Conservation (phyloP, 129 eudicot species). For the Escallonia rubra region DNA sequence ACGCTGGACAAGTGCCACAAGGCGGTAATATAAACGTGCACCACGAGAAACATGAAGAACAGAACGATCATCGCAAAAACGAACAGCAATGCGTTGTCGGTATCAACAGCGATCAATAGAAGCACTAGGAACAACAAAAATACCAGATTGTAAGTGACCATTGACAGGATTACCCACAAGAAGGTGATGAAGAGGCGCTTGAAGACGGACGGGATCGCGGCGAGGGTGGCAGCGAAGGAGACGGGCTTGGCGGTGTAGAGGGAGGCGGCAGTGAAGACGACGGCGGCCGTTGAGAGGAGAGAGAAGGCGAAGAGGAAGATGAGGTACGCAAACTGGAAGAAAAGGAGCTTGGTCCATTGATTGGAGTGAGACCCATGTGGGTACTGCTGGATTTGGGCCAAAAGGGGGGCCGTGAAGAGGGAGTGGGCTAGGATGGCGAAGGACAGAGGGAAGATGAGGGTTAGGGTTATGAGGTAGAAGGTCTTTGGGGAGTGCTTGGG, state of each 20-base stretch:
- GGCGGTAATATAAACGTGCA: conserved; percentile 71
- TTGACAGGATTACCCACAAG: conserved; percentile 55
- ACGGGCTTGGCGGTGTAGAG: conserved; percentile 70
- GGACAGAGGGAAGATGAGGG: conserved; percentile 78
- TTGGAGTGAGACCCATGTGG: conserved; percentile 32
- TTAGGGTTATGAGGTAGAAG: conserved; percentile 68
- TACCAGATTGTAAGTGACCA: conserved; percentile 48
- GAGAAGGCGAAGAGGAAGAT: conserved; percentile 76
- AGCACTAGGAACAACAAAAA: conserved; percentile 47
- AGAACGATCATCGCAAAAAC: conserved; percentile 37
- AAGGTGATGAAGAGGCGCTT: conserved; percentile 68
- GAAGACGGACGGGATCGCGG: conserved; percentile 64
- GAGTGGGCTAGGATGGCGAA: conserved; percentile 87
- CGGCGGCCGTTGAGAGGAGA: conserved; percentile 85
- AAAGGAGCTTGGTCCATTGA: conserved; percentile 48
- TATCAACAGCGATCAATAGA: conserved; percentile 51
- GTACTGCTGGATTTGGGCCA: conserved; percentile 55
- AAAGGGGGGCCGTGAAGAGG: conserved; percentile 70
- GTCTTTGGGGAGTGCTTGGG: conserved; percentile 74
- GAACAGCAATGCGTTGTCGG: conserved; percentile 39
- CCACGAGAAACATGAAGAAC: conserved; percentile 46
- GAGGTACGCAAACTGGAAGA: conserved; percentile 63
- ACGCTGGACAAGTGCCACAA: conserved; percentile 82
- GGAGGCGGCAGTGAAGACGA: conserved; percentile 84
- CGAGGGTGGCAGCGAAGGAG: conserved; percentile 47